phyloP scores from a whole-genome alignment of 441 rosid genomes.

The Populus hybrid region DNA sequence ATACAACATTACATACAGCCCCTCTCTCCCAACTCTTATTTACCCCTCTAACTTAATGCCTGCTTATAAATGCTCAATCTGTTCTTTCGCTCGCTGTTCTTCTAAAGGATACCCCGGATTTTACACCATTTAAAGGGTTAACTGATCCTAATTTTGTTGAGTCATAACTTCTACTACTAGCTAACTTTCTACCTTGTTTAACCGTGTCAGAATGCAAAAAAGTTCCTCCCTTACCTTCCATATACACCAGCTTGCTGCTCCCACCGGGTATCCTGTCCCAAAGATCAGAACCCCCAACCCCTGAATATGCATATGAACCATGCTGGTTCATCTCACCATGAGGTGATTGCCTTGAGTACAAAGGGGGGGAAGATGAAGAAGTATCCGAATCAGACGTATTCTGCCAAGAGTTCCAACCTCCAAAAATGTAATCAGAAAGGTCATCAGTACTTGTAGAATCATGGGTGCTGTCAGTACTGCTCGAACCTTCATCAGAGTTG shows the following conservation, averaged over 20 bases:
- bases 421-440: slow-evolving; percentile 61
- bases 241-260: slow-evolving; percentile 18
- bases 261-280: slow-evolving; percentile 14
- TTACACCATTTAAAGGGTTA: slow-evolving; percentile 37
- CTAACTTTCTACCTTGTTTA: slow-evolving; percentile 47
- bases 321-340: slow-evolving; percentile 25
- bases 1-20: slow-evolving; percentile 28
- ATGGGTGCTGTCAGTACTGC: slow-evolving; percentile 83
- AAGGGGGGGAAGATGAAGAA: slow-evolving; percentile 51
- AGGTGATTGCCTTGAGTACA: slow-evolving; percentile 40
- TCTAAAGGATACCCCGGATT: slow-evolving; percentile 42
- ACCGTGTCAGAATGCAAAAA: slow-evolving; percentile 42
- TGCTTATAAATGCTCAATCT: slow-evolving; percentile 21
- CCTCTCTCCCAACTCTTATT: slow-evolving; percentile 27
- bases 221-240: slow-evolving; percentile 32
- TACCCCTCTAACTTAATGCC: slow-evolving; percentile 24
- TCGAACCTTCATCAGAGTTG: slow-evolving; percentile 85
- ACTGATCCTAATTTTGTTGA: slow-evolving; percentile 34
- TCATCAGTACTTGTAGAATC: slow-evolving; percentile 72
- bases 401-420: slow-evolving; percentile 53
- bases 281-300: not conserved
- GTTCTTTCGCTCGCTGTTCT: slow-evolving; percentile 40
- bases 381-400: slow-evolving; percentile 55
- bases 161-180: slow-evolving; percentile 34
- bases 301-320: slow-evolving; percentile 22